phyloP scores from a whole-genome alignment of 805 yeast genomes.

The Pachysolen tannophilus region DNA sequence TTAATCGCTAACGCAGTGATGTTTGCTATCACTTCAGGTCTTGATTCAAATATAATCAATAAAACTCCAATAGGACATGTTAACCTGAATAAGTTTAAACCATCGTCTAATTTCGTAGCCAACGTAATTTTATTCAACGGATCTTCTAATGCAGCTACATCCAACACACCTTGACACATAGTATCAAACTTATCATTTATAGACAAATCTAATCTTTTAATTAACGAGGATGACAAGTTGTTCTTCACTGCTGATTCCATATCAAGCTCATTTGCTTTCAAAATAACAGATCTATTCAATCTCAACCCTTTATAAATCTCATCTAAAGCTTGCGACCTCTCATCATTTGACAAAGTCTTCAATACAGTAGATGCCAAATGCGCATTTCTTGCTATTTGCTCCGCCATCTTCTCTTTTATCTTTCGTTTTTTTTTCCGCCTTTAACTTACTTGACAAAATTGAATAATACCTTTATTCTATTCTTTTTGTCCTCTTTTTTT shows the following conservation, averaged over 20 bases:
- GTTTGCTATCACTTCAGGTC: conserved; percentile 98
- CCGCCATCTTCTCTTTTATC: conserved; percentile 60
- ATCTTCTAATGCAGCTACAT: conserved; percentile 82
- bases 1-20: conserved; percentile 93
- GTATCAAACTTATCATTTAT: conserved; percentile 80
- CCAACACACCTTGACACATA: conserved; percentile 91
- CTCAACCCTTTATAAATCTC: conserved; percentile 65
- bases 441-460: no score
- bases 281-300: conserved; percentile 49
- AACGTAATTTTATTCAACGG: conserved; percentile 88
- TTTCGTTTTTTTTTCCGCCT: no score
- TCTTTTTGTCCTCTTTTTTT: no score
- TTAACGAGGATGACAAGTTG: conserved; percentile 58
- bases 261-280: conserved; percentile 70
- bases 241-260: conserved; percentile 58
- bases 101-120: conserved; percentile 82
- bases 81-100: conserved; percentile 71
- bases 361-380: conserved; percentile 76
- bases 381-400: conserved; percentile 72
- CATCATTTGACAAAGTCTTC: conserved; percentile 67
- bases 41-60: conserved; percentile 85
- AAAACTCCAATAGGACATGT: conserved; percentile 95
- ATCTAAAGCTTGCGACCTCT: conserved; percentile 65
- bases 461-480: no score
- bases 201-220: conserved; percentile 79